A percentile compares a stretch with the other conserved stretches of the same genome.
Conservation (phyloP, 2,329 filamentous ascomycete species). For the Epicoccum sorghinum region DNA sequence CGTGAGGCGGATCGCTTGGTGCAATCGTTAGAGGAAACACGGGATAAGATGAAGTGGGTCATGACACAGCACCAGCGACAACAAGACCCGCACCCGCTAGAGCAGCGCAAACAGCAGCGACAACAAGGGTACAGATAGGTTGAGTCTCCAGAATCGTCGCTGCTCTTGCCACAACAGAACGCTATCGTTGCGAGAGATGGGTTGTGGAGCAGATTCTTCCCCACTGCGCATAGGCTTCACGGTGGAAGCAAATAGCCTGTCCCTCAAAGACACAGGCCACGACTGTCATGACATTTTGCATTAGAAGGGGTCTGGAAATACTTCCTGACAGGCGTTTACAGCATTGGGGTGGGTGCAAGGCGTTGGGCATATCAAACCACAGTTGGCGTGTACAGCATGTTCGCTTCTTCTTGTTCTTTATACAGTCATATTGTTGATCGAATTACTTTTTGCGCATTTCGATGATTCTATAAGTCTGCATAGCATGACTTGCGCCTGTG, state of each 20-base stretch:
- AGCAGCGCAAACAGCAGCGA: slow-evolving; percentile 35
- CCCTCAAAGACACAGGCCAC: not conserved
- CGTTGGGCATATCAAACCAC: slow-evolving; percentile 5
- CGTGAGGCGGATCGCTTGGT: slow-evolving; percentile 65
- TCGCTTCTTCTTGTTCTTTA: not conserved
- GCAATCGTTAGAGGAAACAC: slow-evolving; percentile 64
- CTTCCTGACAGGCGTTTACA: slow-evolving; percentile 11
- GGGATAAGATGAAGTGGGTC: slow-evolving; percentile 75
- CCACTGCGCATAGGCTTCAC: not conserved
- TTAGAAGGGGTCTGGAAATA: slow-evolving; percentile 9
- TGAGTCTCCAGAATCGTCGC: not conserved
- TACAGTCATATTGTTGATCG: too few relatives aligned
- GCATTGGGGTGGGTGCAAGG: slow-evolving; percentile 9
- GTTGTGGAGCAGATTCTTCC: not conserved
- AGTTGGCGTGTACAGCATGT: not conserved
- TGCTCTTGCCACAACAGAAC: not conserved
- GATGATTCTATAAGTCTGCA: not conserved
- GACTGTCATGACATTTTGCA: slow-evolving; percentile 18
- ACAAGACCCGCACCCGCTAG: slow-evolving; percentile 27
- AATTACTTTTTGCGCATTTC: not conserved
- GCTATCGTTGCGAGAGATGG: not conserved
- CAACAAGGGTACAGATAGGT: slow-evolving; percentile 14
- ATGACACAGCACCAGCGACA: slow-evolving; percentile 52
- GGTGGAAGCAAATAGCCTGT: not conserved
- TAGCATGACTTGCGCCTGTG: too few relatives aligned